Conservation (phyloP, 768 basidiomycete species). For the Pholiota conissans region DNA sequence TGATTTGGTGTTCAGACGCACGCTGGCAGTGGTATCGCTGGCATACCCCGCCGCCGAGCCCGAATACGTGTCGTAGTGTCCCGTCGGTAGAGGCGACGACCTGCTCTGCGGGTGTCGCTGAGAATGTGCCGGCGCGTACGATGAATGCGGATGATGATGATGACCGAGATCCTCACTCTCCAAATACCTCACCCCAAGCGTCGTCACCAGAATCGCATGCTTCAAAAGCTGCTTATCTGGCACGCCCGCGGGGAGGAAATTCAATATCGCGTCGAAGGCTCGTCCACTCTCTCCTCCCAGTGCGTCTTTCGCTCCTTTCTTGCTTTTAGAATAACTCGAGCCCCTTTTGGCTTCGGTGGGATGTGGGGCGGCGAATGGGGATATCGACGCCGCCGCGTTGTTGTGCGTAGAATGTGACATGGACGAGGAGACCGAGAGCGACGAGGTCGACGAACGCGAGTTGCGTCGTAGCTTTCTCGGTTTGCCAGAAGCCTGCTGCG, state of each 20-base stretch:
- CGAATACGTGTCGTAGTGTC: too few relatives aligned
- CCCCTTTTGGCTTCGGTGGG: background rate
- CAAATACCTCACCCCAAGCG: conserved; percentile 38
- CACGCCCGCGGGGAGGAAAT: conserved; percentile 38
- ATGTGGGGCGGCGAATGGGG: background rate
- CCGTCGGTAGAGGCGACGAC: too few relatives aligned
- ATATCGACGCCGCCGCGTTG: background rate
- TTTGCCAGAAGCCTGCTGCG: too few relatives aligned
- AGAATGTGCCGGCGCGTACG: too few relatives aligned
- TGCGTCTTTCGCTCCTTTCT: background rate
- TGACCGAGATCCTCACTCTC: too few relatives aligned
- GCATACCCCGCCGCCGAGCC: too few relatives aligned
- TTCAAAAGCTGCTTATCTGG: conserved; percentile 44
- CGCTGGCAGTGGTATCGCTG: background rate
- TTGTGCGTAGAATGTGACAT: background rate
- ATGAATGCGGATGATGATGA: too few relatives aligned
- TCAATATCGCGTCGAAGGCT: conserved; percentile 43
- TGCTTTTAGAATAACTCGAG: too few relatives aligned
- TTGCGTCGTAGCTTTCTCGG: too few relatives aligned
- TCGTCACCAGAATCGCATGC: conserved; percentile 43
- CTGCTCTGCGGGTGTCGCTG: too few relatives aligned
- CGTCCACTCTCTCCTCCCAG: too few relatives aligned
- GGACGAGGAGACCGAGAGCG: background rate
- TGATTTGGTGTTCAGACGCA: background rate
- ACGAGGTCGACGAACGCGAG: too few relatives aligned